Evolutionary conservation across 1,139 yeast genomes (phyloP).

Genomic region (Wickerhamiella infanticola): DNA sequence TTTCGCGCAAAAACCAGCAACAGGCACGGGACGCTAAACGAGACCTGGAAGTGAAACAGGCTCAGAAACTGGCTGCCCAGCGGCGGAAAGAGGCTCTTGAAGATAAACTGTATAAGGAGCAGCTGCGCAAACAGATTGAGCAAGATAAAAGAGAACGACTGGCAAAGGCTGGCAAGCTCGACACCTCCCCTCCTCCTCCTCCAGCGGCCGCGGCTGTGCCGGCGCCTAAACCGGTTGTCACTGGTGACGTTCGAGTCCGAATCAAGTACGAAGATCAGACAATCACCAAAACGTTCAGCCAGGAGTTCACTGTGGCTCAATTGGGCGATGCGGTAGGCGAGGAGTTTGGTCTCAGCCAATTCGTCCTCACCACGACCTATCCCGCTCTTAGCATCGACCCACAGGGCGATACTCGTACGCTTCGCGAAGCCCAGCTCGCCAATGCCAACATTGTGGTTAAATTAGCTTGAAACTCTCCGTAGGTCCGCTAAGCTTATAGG

Average conservation of each 20-base stretch:
- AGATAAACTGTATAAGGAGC: conserved; percentile 23
- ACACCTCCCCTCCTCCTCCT: conserved; percentile 3
- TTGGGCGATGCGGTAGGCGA: conserved; percentile 20
- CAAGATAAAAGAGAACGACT: conserved; percentile 24
- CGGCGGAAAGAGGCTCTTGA: conserved; percentile 21
- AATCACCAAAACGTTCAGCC: conserved; percentile 20
- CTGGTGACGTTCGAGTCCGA: conserved; percentile 21
- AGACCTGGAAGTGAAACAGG: conserved; percentile 22
- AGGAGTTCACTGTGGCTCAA: conserved; percentile 19
- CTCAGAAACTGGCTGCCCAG: conserved; percentile 22
- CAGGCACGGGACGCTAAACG: conserved; percentile 21
- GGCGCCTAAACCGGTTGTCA: conserved; percentile 3
- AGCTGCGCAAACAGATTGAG: conserved; percentile 24
- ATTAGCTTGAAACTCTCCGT: no score
- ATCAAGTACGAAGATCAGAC: conserved; percentile 19
- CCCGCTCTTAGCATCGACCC: conserved; percentile 19
- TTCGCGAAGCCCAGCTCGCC: conserved; percentile 21
- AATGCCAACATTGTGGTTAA: conserved; percentile 19
- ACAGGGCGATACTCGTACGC: conserved; percentile 17
- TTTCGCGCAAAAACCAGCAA: conserved; percentile 21
- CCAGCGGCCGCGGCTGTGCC: conserved; percentile 4
- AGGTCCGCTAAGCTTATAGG: not conserved
- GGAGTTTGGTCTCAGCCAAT: conserved; percentile 16
- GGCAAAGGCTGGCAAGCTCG: conserved; percentile 14
- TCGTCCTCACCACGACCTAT: conserved; percentile 20